phyloP scores from a whole-genome alignment of 306 rosid genomes.

The Macrotyloma uniflorum region DNA sequence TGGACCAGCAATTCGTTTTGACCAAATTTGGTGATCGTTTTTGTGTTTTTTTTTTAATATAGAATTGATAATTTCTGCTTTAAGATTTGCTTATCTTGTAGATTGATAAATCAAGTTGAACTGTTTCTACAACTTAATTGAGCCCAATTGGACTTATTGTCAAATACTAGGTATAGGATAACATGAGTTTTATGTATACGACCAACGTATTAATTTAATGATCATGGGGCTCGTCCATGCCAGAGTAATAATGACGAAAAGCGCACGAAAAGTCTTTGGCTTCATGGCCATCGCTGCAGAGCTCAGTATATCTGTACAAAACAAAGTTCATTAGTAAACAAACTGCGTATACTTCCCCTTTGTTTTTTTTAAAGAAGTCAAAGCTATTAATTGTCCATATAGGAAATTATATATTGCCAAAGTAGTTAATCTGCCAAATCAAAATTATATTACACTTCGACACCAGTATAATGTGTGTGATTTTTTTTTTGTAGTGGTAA shows the following conservation, averaged over 20 bases:
- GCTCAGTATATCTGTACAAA: slow-evolving; percentile 59
- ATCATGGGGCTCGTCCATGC: slow-evolving; percentile 52
- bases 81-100: neutral
- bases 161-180: neutral
- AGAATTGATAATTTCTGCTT: slow-evolving; percentile 3
- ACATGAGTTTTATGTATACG: neutral
- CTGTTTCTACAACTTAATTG: neutral
- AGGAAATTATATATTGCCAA: neutral
- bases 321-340: slow-evolving; percentile 17
- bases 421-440: neutral
- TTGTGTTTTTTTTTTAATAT: neutral
- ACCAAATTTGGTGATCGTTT: neutral
- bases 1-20: slow-evolving; percentile 33
- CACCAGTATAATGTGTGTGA: neutral
- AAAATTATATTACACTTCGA: neutral
- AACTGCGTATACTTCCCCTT: neutral
- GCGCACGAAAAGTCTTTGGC: slow-evolving; percentile 76
- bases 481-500: neutral
- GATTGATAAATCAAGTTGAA: neutral
- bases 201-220: slow-evolving; percentile 1
- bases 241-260: slow-evolving; percentile 77
- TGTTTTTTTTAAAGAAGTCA: neutral
- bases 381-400: neutral
- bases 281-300: slow-evolving; percentile 73
- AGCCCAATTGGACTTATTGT: neutral